These are phyloP conservation scores for Ustulina deusta DNA, from an alignment of 2,329 filamentous ascomycete species.

Conservation along the genomic window DNA sequence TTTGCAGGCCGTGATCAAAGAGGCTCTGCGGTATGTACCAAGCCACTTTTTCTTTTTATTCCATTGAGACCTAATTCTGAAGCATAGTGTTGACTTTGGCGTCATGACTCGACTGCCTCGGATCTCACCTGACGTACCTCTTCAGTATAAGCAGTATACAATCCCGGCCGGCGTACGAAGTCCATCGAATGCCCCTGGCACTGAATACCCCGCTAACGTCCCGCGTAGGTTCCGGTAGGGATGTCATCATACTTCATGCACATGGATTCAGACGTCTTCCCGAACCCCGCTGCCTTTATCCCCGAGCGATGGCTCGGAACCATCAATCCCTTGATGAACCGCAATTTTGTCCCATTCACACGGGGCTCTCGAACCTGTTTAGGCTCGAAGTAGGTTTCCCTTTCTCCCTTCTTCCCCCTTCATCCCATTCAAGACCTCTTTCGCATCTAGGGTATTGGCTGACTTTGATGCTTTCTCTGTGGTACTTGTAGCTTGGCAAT, in stretches of 20 bases:
- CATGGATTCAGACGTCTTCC: constrained; percentile 43
- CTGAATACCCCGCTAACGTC: constrained; percentile 12
- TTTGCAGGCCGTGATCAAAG: constrained; percentile 48
- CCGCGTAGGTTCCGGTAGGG: constrained; percentile 40
- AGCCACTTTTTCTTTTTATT: background rate
- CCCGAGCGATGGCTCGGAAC: constrained; percentile 42
- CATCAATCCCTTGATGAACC: constrained; percentile 32
- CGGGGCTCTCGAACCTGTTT: constrained; percentile 39
- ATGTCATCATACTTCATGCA: constrained; percentile 46
- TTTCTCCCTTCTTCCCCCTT: background rate
- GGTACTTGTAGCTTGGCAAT: constrained; percentile 28
- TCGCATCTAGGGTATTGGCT: background rate
- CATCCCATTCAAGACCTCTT: background rate
- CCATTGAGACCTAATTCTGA: constrained; percentile 3
- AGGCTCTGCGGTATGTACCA: constrained; percentile 39
- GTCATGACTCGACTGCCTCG: constrained; percentile 41
- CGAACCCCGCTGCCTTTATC: constrained; percentile 41
- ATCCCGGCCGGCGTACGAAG: constrained; percentile 38
- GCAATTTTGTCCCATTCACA: constrained; percentile 40
- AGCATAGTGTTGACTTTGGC: constrained; percentile 34
- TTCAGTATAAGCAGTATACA: constrained; percentile 41
- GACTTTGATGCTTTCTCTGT: background rate
- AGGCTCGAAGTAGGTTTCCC: constrained; percentile 33
- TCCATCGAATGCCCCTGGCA: background rate
- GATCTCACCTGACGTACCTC: constrained; percentile 40